Evolutionary conservation across 2,329 filamentous ascomycete genomes (phyloP).

Genomic region (Thyridium curvatum): DNA sequence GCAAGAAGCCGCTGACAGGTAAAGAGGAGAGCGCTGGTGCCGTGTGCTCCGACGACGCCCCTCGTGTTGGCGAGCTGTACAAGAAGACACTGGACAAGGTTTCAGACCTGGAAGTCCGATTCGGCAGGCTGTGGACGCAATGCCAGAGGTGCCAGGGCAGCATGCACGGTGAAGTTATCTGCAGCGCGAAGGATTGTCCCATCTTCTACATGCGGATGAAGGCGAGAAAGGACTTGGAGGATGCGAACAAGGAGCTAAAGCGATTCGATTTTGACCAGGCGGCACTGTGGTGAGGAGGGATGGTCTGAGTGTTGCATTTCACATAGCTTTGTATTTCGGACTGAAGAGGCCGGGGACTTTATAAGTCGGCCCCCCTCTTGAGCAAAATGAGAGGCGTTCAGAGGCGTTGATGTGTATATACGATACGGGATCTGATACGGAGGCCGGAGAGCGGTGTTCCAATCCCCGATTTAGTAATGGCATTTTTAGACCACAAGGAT

Average conservation of each 20-base stretch:
- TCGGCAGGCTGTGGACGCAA: slow-evolving; percentile 93
- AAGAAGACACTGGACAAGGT: slow-evolving; percentile 83
- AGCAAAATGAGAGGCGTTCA: no score
- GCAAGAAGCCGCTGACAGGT: slow-evolving; percentile 87
- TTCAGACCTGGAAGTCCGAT: slow-evolving; percentile 87
- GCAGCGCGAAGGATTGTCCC: slow-evolving; percentile 90
- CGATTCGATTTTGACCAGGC: slow-evolving; percentile 84
- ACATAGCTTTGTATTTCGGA: no score
- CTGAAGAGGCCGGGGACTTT: no score
- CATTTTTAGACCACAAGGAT: no score
- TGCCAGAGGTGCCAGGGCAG: slow-evolving; percentile 97
- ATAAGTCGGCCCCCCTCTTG: no score
- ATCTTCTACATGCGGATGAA: slow-evolving; percentile 99
- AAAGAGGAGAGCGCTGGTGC: slow-evolving; percentile 70
- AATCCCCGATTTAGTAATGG: no score
- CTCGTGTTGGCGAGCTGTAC: slow-evolving; percentile 86
- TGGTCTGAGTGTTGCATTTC: no score
- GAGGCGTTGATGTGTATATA: no score
- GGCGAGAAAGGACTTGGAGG: slow-evolving; percentile 97
- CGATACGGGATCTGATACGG: no score
- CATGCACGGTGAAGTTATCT: slow-evolving; percentile 98
- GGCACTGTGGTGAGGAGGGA: slow-evolving; percentile 43
- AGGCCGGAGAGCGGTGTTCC: no score
- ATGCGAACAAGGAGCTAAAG: slow-evolving; percentile 81
- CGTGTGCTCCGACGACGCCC: slow-evolving; percentile 80